Conservation (phyloP, 345 rosid genomes). For the Linum tenue region DNA sequence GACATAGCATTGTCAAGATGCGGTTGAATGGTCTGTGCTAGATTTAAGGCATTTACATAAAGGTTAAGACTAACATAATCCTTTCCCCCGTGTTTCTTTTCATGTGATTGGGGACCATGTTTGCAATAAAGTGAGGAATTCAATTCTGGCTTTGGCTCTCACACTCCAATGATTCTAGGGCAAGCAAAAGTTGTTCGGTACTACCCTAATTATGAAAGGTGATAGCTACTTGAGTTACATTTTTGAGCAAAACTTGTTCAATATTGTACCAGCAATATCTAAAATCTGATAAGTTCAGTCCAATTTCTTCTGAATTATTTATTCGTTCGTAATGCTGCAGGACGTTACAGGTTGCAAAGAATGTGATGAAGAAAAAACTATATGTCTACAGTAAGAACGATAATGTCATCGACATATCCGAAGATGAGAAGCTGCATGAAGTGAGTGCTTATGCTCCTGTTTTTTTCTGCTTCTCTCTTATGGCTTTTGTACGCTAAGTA, state of each 20-base stretch:
- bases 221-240: slow-evolving; percentile 15
- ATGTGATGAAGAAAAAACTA: slow-evolving; percentile 57
- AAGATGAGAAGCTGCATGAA: slow-evolving; percentile 53
- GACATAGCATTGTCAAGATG: no score
- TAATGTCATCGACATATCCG: slow-evolving; percentile 46
- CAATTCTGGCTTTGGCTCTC: slow-evolving; percentile 94
- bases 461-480: slow-evolving; percentile 1
- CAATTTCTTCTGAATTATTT: background rate
- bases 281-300: background rate
- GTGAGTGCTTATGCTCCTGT: slow-evolving; percentile 34
- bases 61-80: background rate
- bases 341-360: slow-evolving; percentile 59
- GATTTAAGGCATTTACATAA: no score
- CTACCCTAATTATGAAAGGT: slow-evolving; percentile 75
- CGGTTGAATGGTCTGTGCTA: background rate
- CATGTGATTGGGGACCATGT: background rate
- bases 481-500: background rate
- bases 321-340: slow-evolving; percentile 39
- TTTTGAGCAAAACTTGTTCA: background rate
- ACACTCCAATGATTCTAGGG: slow-evolving; percentile 86
- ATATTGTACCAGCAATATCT: background rate
- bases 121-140: slow-evolving; percentile 67
- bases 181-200: slow-evolving; percentile 86
- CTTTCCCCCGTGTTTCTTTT: slow-evolving; percentile 1
- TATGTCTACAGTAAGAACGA: slow-evolving; percentile 61